phyloP scores from a whole-genome alignment of 441 rosid genomes.

The Adansonia rubrostipa region DNA sequence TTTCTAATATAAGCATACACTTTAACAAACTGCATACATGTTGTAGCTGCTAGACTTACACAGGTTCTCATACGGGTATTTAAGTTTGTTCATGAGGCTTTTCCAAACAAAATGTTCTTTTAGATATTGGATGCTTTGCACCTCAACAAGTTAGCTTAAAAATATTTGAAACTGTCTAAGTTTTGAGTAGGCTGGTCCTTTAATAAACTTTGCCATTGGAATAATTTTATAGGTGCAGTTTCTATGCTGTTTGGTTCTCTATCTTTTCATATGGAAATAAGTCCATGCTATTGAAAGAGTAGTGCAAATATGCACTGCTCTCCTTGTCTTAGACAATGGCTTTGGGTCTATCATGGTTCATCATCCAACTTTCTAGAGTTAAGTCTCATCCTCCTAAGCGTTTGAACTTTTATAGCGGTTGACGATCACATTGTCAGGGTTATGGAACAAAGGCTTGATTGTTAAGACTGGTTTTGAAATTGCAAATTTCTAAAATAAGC shows the following conservation, averaged over 20 bases:
- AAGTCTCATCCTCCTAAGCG: no score
- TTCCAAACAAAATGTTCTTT: neutral
- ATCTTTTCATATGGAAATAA: no score
- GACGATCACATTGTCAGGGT: neutral
- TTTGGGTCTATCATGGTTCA: neutral
- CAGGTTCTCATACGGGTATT: neutral
- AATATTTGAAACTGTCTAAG: no score
- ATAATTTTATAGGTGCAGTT: neutral
- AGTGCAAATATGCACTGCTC: neutral
- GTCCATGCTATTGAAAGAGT: neutral
- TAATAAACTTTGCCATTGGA: neutral
- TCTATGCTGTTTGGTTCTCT: no score
- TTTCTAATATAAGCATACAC: neutral
- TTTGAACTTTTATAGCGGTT: no score
- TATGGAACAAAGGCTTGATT: neutral
- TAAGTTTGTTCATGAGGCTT: neutral
- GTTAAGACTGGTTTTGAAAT: neutral
- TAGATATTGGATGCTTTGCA: slow-evolving; percentile 1
- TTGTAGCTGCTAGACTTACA: neutral
- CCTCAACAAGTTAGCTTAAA: neutral
- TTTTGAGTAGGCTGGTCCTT: neutral
- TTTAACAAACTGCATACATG: neutral
- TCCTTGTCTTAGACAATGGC: neutral
- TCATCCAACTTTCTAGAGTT: neutral
- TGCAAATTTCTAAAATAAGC: neutral